Evolutionary conservation across 768 basidiomycete species (phyloP), one percentile per base, ranked within the genome.

Genomic region (Lanmaoa rubissima): DNA sequence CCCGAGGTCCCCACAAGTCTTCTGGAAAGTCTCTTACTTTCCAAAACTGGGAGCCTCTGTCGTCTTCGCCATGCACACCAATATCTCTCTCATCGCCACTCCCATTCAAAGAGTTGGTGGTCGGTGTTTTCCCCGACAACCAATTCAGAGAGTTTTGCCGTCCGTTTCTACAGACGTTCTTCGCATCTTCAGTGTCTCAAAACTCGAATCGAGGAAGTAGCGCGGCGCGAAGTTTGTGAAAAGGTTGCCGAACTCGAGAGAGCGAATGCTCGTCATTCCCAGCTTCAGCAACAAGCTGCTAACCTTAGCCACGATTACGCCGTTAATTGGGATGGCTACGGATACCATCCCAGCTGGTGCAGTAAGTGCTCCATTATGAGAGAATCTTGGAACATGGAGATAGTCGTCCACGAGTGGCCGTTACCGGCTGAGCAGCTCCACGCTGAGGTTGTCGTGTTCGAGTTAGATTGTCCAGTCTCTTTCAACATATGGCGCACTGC

Each of bases 401-500:
- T 82, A 24, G 0, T 28, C 1, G 59, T 77, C 4, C 69, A 78
- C 38, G 82, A 82, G 51, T 79, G 79, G 79, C 82, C 81, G 0
- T 59, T 82, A 36, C 79, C 81, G 1, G 32, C 51, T 1, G 43
- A 60, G 12, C 21, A 17, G 6, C 13, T 63, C 5, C 31, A 53
- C 6, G 70, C 71, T 0, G 64, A 74, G 49, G 61, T 61, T 0
- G 68, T 74, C 14, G 63, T 81, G 1, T 82, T 82, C 49, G 79
- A 82, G 54, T 56, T 80, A 2, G 54, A 61, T 11, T 73, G 73
- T 49, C 81, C 81, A 4, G 35, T 65, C 10, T 56, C 66, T 10
- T 78, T 81, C 59, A 62, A 69, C 6, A 67, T 75, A 51, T 82
- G 81, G 81, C 73, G 82, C 48, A 67, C 63, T 1, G 65, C 68